Base-by-base conservation (phyloP, 495 filamentous ascomycete genomes). In the Penicillium paradoxum region DNA sequence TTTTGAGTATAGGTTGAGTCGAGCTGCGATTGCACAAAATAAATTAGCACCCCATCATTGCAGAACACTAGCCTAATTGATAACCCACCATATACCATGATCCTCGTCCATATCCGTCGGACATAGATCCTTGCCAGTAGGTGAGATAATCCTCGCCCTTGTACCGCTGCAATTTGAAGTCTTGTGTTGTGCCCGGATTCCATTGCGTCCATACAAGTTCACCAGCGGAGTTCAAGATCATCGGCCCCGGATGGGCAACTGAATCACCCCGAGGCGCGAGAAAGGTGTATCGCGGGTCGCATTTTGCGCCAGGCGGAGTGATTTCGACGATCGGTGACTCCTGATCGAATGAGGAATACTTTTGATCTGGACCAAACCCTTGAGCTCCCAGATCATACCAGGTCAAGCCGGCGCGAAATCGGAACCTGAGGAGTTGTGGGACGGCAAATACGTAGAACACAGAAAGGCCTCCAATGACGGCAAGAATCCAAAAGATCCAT, bases 81-180 rank as follows among this genome's bases (percentile, higher is more conserved):
- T 18, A 7, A 41, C 71, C 22, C 63, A 79, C 77, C 77, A 81
- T 80, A 36, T 77, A 78, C 57, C 78, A 78, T 38, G 69, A 68
- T 7, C 79, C 79, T 45, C 64, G 66, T 2, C 77, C 77, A 55
- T 72, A 76, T 21, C 72, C 73, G 32, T 75, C 64, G 52, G 76
- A n/a, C n/a, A n/a, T 71, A 29, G 74, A 64, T 7, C 79, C 78
- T 40, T 78, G 70, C 80, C 79, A 83, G 48, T 76, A 82, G 3
- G 78, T 79, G 41, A 83, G 36, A 53, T 74, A 79, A 11, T 74
- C 67, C 43, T 73, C 54, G 30, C 66, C 74, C 46, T 64, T 70
- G 27, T 76, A 80, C 10, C 59, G 62, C 29, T 76, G 75, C 0
- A 77, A 66, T 50, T 70, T 69, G 49, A 79, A 68, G 43, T 78